Conservation (phyloP, 495 filamentous ascomycete genomes). For the Hypomontagnella monticulosa region DNA sequence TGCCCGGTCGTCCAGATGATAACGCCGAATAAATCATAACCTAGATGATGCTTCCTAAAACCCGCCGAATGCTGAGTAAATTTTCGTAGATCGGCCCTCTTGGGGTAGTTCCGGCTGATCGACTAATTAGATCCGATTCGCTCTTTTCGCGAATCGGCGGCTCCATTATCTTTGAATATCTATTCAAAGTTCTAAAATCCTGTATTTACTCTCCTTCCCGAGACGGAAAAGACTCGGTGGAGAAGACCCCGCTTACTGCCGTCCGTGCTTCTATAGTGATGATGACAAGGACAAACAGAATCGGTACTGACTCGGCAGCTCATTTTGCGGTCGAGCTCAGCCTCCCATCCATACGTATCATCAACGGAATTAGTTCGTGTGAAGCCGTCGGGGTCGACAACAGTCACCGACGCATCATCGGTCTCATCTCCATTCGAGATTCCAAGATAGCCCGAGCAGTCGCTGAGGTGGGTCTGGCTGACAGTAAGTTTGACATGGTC, state of each 20-base stretch:
- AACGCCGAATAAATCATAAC: slow-evolving; percentile 33
- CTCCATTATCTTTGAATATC: neutral
- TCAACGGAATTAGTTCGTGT: slow-evolving; percentile 42
- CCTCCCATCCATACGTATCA: slow-evolving; percentile 62
- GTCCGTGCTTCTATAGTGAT: slow-evolving; percentile 41
- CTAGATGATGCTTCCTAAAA: slow-evolving; percentile 23
- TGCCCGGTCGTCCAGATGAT: slow-evolving; percentile 35
- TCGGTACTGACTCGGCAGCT: slow-evolving; percentile 30
- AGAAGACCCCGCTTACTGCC: slow-evolving; percentile 53
- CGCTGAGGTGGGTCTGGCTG: slow-evolving; percentile 35
- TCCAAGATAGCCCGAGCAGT: slow-evolving; percentile 51
- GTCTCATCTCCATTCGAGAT: slow-evolving; percentile 31
- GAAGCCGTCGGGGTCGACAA: slow-evolving; percentile 39
- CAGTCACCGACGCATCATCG: slow-evolving; percentile 34
- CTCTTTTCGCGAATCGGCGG: slow-evolving; percentile 1
- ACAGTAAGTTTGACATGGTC: slow-evolving; percentile 11
- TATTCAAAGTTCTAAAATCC: slow-evolving; percentile 17
- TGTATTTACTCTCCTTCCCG: slow-evolving; percentile 32
- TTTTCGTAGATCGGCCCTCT: slow-evolving; percentile 11
- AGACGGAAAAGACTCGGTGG: slow-evolving; percentile 52
- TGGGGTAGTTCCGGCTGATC: slow-evolving; percentile 4
- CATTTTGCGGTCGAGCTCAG: slow-evolving; percentile 50
- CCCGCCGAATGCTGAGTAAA: slow-evolving; percentile 6
- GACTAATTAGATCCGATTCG: slow-evolving; percentile 27
- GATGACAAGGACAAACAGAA: slow-evolving; percentile 23